Conservation (phyloP, 2,329 filamentous ascomycete genomes). For the Pseudocercospora ulei region DNA sequence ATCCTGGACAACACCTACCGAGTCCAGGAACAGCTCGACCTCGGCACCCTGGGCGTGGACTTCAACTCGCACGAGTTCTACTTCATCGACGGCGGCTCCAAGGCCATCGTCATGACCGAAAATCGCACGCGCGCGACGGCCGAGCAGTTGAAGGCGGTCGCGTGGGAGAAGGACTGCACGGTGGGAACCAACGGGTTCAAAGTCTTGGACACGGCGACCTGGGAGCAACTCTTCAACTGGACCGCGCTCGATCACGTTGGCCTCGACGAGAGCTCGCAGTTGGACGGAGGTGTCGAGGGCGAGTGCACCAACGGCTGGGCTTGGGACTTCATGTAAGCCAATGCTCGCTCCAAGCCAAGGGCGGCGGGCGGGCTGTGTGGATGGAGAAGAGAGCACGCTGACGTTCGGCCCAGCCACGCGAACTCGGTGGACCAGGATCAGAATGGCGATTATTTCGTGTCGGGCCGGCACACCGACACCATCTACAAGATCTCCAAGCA, state of each 20-base stretch:
- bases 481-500: slow-evolving; percentile 43
- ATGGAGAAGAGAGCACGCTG: neutral
- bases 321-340: slow-evolving; percentile 16
- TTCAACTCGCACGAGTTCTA: slow-evolving; percentile 21
- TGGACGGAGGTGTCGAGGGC: slow-evolving; percentile 9
- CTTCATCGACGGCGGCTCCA: slow-evolving; percentile 16
- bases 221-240: slow-evolving; percentile 33
- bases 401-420: slow-evolving; percentile 7
- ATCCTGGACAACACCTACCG: slow-evolving; percentile 16
- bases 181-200: slow-evolving; percentile 31
- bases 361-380: too few species aligned
- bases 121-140: slow-evolving; percentile 9
- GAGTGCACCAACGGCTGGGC: slow-evolving; percentile 15
- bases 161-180: slow-evolving; percentile 13
- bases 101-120: slow-evolving; percentile 15
- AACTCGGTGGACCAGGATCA: slow-evolving; percentile 41
- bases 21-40: slow-evolving; percentile 13
- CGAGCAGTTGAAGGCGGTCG: slow-evolving; percentile 11
- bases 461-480: slow-evolving; percentile 42
- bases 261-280: slow-evolving; percentile 17
- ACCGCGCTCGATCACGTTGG: slow-evolving; percentile 23
- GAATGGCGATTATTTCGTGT: slow-evolving; percentile 46
- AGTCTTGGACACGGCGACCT: slow-evolving; percentile 32
- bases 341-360: too few species aligned
- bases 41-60: slow-evolving; percentile 16